phyloP scores from a whole-genome alignment of 495 filamentous ascomycete species.

The Cladorrhinum samala region DNA sequence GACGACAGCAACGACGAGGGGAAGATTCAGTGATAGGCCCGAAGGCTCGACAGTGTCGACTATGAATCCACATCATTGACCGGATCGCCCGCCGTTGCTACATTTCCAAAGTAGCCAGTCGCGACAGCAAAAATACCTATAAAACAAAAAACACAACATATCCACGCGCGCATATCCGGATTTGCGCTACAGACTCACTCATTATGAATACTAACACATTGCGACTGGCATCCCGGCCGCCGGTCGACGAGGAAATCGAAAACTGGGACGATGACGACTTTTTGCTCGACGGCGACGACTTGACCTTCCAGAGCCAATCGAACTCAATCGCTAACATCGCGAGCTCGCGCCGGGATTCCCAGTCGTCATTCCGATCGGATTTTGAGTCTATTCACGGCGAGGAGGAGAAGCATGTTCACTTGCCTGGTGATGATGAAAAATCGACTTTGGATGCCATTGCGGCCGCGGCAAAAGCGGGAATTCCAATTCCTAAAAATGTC shows the following conservation, averaged over 20 bases:
- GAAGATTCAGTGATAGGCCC: conserved; percentile 12
- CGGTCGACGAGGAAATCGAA: conserved; percentile 59
- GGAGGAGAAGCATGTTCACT: conserved; percentile 77
- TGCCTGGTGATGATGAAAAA: conserved; percentile 72
- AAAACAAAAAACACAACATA: background rate
- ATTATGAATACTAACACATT: conserved; percentile 40
- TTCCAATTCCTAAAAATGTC: conserved; percentile 83
- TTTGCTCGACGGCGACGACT: conserved; percentile 65
- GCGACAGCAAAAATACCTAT: conserved; percentile 5
- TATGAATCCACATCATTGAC: conserved; percentile 34
- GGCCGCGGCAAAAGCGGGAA: conserved; percentile 79
- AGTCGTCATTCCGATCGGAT: conserved; percentile 77
- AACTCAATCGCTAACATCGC: conserved; percentile 44
- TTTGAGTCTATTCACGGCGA: conserved; percentile 67
- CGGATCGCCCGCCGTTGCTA: conserved; percentile 19
- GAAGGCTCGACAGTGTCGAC: conserved; percentile 22
- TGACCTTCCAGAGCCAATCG: conserved; percentile 60
- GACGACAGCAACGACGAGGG: too few relatives aligned
- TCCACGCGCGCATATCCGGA: background rate
- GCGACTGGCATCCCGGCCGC: conserved; percentile 48
- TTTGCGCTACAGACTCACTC: background rate
- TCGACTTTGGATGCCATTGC: conserved; percentile 78
- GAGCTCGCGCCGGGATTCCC: conserved; percentile 61
- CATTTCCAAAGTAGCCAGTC: conserved; percentile 4
- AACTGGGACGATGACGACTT: conserved; percentile 88